A percentile compares a stretch with the other conserved stretches of the same genome.
Evolutionary conservation across 805 yeast species (phyloP).

Genomic region (Zygoascus bituminiphila): DNA sequence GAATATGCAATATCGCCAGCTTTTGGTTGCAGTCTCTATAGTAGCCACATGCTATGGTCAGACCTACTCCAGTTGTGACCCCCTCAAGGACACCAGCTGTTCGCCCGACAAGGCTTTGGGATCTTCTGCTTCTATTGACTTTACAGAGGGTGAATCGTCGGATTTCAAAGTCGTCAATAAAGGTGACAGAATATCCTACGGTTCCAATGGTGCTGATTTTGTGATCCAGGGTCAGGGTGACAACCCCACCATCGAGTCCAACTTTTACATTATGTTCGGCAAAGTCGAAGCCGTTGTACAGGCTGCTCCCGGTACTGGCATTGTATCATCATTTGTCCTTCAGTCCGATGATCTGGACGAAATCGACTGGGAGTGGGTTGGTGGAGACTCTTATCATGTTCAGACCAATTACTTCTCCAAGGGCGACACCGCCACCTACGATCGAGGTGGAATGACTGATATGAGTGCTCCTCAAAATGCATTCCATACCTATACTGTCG

Average conservation of each 20-base stretch:
- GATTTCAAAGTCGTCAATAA: constrained; percentile 34
- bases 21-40: background rate
- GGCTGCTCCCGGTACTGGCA: constrained; percentile 72
- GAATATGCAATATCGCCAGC: background rate
- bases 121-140: constrained; percentile 43
- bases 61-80: constrained; percentile 36
- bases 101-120: constrained; percentile 56
- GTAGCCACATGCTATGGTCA: constrained; percentile 18
- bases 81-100: constrained; percentile 33
- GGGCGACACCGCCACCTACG: constrained; percentile 69
- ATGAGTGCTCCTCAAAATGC: constrained; percentile 48
- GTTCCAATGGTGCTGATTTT: constrained; percentile 53
- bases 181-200: constrained; percentile 34
- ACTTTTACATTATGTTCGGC: constrained; percentile 85
- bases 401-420: constrained; percentile 71
- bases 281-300: constrained; percentile 61
- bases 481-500: constrained; percentile 73
- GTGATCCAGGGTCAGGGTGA: constrained; percentile 56
- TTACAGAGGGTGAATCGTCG: constrained; percentile 34
- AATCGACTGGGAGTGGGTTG: constrained; percentile 82
- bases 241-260: constrained; percentile 69
- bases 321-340: constrained; percentile 71
- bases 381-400: constrained; percentile 65
- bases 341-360: constrained; percentile 85
- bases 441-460: constrained; percentile 66